Conservation (phyloP, 2,329 filamentous ascomycete genomes). For the Cylindrodendrum hubeiense region DNA sequence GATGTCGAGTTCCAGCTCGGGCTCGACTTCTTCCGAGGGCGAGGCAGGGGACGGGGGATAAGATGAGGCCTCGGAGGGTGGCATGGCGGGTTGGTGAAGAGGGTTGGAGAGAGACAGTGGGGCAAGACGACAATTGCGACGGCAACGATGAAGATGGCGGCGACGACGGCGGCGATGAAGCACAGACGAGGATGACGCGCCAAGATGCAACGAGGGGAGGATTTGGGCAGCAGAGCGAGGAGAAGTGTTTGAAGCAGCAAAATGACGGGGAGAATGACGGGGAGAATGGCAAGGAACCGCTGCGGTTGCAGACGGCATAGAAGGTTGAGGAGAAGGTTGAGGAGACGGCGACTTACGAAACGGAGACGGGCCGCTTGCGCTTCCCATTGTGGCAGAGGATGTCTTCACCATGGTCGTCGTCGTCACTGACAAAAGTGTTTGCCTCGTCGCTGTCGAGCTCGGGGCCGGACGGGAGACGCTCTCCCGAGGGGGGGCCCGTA, state of each 20-base stretch:
- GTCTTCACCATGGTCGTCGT: constrained; percentile 60
- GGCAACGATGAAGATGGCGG: neutral
- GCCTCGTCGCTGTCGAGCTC: constrained; percentile 63
- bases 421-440: constrained; percentile 50
- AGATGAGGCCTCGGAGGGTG: constrained; percentile 30
- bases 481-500: constrained; percentile 45
- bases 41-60: constrained; percentile 32
- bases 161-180: constrained; percentile 4
- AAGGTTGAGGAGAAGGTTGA: constrained; percentile 18
- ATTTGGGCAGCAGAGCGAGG: neutral
- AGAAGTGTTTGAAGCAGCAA: neutral
- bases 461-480: constrained; percentile 48
- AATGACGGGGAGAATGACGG: neutral
- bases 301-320: neutral
- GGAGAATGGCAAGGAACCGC: too few species aligned
- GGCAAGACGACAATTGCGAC: neutral
- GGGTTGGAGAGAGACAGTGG: neutral
- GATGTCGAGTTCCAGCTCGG: constrained; percentile 23
- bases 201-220: constrained; percentile 14
- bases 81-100: constrained; percentile 31
- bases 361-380: constrained; percentile 71
- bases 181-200: constrained; percentile 4
- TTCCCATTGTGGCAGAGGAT: constrained; percentile 56
- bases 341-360: constrained; percentile 60
- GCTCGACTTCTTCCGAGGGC: constrained; percentile 15